phyloP scores from a whole-genome alignment of 2,329 filamentous ascomycete genomes.

The Rosellinia necatrix region DNA sequence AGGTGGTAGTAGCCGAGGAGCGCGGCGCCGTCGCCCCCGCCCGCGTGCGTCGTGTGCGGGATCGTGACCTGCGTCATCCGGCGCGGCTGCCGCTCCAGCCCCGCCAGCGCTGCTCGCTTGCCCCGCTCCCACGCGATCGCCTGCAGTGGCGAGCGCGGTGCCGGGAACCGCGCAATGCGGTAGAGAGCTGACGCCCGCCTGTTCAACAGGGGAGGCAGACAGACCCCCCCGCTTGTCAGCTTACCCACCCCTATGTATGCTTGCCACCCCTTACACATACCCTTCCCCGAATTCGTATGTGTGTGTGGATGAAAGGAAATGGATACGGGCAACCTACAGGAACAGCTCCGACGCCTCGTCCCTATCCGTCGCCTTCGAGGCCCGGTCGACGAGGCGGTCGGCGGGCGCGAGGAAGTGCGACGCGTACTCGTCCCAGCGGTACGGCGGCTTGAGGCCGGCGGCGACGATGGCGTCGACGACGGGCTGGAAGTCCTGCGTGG shows the following conservation, averaged over 20 bases:
- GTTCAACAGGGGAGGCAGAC: not conserved
- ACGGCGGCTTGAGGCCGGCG: constrained; percentile 39
- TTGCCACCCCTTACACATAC: too few relatives aligned
- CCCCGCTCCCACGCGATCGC: constrained; percentile 36
- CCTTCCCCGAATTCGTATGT: too few relatives aligned
- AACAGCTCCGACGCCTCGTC: constrained; percentile 41
- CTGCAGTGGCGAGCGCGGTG: constrained; percentile 40
- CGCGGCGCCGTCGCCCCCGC: constrained; percentile 30
- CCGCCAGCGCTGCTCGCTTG: constrained; percentile 39
- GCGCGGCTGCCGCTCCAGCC: constrained; percentile 35
- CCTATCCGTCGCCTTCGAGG: constrained; percentile 25
- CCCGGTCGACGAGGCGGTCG: constrained; percentile 34
- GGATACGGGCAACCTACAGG: constrained; percentile 31
- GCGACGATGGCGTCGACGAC: constrained; percentile 38
- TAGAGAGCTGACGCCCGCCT: constrained; percentile 42
- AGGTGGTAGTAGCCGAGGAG: constrained; percentile 40
- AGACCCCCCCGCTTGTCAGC: not conserved
- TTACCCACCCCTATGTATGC: too few relatives aligned
- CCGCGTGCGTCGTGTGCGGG: constrained; percentile 35
- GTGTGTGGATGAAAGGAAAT: too few relatives aligned
- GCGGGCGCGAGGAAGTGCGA: constrained; percentile 41
- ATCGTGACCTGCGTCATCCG: constrained; percentile 39
- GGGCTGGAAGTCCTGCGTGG: constrained; percentile 41
- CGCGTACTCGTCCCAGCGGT: constrained; percentile 45
- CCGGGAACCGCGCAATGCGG: constrained; percentile 43